These are phyloP conservation scores for Candida boleticola DNA, from an alignment of 805 yeast genomes.

Conservation along the genomic window DNA sequence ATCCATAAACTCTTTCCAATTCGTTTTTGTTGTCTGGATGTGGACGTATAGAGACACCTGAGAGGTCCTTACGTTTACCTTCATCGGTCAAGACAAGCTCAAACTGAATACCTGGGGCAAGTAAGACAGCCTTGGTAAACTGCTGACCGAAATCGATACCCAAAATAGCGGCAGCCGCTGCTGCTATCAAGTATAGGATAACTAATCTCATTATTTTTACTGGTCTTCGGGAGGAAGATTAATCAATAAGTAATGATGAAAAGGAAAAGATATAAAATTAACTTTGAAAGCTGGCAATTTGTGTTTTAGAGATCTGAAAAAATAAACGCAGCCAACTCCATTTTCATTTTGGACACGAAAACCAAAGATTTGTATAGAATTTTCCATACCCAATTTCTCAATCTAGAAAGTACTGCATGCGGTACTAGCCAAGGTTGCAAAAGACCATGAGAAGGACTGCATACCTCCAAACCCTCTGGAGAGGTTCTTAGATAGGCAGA, in stretches of 20 bases:
- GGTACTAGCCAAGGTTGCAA: too few relatives aligned
- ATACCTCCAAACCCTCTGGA: too few relatives aligned
- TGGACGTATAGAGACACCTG: conserved; percentile 68
- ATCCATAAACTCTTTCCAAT: conserved; percentile 74
- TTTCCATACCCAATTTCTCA: too few relatives aligned
- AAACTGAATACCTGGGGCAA: conserved; percentile 87
- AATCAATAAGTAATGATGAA: background rate
- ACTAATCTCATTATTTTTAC: conserved; percentile 9
- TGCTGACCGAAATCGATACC: conserved; percentile 92
- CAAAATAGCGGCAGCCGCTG: conserved; percentile 58
- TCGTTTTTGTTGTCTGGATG: conserved; percentile 32
- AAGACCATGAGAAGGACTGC: too few relatives aligned
- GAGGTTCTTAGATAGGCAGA: too few relatives aligned
- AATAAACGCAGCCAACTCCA: background rate
- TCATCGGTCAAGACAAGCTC: conserved; percentile 89
- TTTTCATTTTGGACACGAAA: background rate
- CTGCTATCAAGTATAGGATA: conserved; percentile 12
- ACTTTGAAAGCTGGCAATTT: too few relatives aligned
- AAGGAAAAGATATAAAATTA: too few relatives aligned
- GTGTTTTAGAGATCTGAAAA: background rate
- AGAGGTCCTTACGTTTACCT: conserved; percentile 83
- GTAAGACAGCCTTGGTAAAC: conserved; percentile 78
- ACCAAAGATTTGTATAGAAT: background rate
- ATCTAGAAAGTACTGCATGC: too few relatives aligned
- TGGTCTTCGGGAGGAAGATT: too few relatives aligned